Evolutionary conservation across 257 asterid genomes (phyloP).

Genomic region (Mitragyna speciosa): DNA sequence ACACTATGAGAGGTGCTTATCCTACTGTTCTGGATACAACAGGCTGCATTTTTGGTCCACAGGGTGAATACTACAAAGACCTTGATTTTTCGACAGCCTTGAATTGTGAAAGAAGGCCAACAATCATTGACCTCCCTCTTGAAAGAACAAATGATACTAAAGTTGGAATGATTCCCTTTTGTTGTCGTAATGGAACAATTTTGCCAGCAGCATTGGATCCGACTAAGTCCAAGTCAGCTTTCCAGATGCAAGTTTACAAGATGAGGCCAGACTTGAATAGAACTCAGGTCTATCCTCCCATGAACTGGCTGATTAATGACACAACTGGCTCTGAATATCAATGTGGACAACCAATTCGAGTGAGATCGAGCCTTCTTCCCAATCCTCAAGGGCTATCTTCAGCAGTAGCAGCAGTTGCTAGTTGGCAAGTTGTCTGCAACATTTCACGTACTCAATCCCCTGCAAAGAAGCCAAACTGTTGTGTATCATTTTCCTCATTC

Average conservation of each 20-base stretch:
- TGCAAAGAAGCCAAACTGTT: constrained; percentile 43
- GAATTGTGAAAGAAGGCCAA: constrained; percentile 53
- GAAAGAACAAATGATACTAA: constrained; percentile 49
- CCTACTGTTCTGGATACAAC: constrained; percentile 46
- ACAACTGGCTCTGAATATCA: constrained; percentile 41
- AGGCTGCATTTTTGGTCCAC: constrained; percentile 57
- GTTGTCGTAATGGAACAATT: constrained; percentile 67
- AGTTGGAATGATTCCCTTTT: constrained; percentile 57
- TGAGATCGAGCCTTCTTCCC: constrained; percentile 47
- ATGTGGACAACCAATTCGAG: constrained; percentile 56
- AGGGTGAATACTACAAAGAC: constrained; percentile 35
- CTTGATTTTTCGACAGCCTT: constrained; percentile 53
- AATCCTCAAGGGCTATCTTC: constrained; percentile 53
- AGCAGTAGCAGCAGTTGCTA: constrained; percentile 42
- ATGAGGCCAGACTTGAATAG: constrained; percentile 66
- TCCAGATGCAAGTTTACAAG: constrained; percentile 63
- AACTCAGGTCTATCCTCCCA: constrained; percentile 52
- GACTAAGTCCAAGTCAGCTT: constrained; percentile 46
- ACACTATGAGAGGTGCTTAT: constrained; percentile 59
- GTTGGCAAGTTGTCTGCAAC: constrained; percentile 68
- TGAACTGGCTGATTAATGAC: constrained; percentile 56
- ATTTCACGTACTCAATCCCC: constrained; percentile 26
- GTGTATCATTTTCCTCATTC: constrained; percentile 73
- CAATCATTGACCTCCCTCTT: constrained; percentile 61
- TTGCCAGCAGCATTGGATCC: constrained; percentile 53